Conservation (phyloP, 2,329 filamentous ascomycete genomes). For the Mollisiaceae sp. region DNA sequence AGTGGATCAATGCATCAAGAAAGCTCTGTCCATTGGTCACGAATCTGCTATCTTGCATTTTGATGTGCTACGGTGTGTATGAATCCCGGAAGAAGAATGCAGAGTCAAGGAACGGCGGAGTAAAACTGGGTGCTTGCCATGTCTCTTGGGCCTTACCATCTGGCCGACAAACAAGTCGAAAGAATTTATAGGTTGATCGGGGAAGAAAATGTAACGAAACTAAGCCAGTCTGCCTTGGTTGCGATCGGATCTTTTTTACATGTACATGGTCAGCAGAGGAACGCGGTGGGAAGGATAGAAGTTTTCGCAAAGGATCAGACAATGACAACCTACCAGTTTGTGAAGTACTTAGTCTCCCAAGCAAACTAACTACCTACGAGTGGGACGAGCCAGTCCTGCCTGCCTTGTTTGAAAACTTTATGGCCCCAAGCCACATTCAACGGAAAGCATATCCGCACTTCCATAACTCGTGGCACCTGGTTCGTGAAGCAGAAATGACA, state of each 20-base stretch:
- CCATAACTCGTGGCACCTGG: not conserved
- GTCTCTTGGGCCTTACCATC: not conserved
- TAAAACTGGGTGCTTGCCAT: not conserved
- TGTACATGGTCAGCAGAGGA: constrained; percentile 10
- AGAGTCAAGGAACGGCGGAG: not conserved
- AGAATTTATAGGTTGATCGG: not conserved
- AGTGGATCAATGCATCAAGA: not conserved
- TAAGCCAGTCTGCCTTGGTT: constrained; percentile 7
- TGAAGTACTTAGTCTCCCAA: not conserved
- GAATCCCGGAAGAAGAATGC: not conserved
- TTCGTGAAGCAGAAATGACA: not conserved
- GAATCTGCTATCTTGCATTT: not conserved
- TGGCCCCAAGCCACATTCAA: constrained; percentile 5
- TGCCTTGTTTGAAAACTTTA: not conserved
- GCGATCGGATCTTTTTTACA: not conserved
- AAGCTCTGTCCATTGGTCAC: not conserved
- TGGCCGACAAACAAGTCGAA: not conserved
- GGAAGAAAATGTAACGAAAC: constrained; percentile 18
- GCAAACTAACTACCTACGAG: not conserved
- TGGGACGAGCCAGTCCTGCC: constrained; percentile 8
- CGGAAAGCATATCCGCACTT: not conserved
- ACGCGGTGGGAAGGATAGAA: constrained; percentile 9
- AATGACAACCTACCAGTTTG: not conserved
- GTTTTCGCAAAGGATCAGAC: not conserved
- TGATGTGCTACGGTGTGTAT: not conserved